phyloP scores from a whole-genome alignment of 2,329 filamentous ascomycete genomes.

The Trichoderma hamatum region DNA sequence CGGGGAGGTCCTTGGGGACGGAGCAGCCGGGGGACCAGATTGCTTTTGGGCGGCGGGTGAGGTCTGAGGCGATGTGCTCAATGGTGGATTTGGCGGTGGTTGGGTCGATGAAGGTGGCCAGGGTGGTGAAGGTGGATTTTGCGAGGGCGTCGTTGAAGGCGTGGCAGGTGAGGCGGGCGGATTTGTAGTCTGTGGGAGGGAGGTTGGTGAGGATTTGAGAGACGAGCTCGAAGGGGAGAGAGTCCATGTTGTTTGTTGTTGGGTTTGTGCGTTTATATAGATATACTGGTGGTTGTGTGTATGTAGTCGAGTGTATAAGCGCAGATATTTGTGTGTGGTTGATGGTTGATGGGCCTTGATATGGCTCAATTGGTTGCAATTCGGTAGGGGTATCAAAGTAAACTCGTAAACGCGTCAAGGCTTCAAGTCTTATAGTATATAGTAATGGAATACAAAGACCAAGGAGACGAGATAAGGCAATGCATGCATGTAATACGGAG shows the following conservation, averaged over 20 bases:
- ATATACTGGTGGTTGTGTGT: not conserved
- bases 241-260: constrained; percentile 34
- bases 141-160: constrained; percentile 40
- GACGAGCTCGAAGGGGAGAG: constrained; percentile 39
- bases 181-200: constrained; percentile 31
- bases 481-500: not conserved
- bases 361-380: not conserved
- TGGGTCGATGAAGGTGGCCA: constrained; percentile 39
- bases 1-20: constrained; percentile 37
- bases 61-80: constrained; percentile 31
- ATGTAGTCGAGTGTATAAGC: not conserved
- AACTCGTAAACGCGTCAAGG: not conserved
- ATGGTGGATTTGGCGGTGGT: constrained; percentile 34
- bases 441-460: not conserved
- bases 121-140: constrained; percentile 34
- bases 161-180: constrained; percentile 39
- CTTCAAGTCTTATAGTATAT: not conserved
- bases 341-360: not conserved
- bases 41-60: constrained; percentile 32
- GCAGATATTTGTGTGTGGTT: not conserved
- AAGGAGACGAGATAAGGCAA: not conserved
- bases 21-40: constrained; percentile 44
- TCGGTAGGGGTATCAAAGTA: not conserved
- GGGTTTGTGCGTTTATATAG: constrained; percentile 3
- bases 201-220: constrained; percentile 37